Evolutionary conservation across 345 rosid species (phyloP), one percentile per base, ranked within the genome.

Genomic region (Boechera retrofracta): DNA sequence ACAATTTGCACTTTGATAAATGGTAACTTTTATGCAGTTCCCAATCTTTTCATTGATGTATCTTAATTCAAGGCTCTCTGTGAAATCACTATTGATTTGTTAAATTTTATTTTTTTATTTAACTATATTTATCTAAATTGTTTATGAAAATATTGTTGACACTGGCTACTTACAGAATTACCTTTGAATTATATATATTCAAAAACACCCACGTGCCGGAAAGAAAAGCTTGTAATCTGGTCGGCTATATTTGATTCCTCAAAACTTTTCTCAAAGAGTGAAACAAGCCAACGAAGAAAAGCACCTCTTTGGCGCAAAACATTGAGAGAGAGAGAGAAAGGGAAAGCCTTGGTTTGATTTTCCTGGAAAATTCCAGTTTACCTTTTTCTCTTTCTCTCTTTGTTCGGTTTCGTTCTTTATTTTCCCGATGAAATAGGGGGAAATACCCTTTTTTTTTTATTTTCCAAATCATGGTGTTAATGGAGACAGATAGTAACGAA

Each of bases 211-310:
- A 45, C 13, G 49, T 13, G 49, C 16, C 49, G 13, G 18, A 28
- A 45, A n/a, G 3, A 5, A 21, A n/a, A 47, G 52, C 58, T 11
- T 36, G 38, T 3, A 45, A 45, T 45, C 49, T 44, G 49, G 16
- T 12, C 49, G 49, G 49, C 16, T 44, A 44, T 44, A 44, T 13
- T 44, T 44, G 13, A 44, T 44, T 44, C 49, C 49, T 44, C 49
- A 4, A 44, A 13, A 10, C n/a, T 44, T 13, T 44, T 13, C 49
- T 44, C 49, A 15, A 15, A 2, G 10, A 8, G 18, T 0, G n/a
- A 51, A 51, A 51, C 55, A 53, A 53, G 33, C n/a, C 79, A 79
- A 71, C 77, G 78, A 86, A 78, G 85, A 74, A 83, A 82, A 71
- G 77, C 79, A 71, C 79, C 15, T 71, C 79, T 71, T 85, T 85